phyloP scores from a whole-genome alignment of 345 rosid species.

The Gossypium bickii region DNA sequence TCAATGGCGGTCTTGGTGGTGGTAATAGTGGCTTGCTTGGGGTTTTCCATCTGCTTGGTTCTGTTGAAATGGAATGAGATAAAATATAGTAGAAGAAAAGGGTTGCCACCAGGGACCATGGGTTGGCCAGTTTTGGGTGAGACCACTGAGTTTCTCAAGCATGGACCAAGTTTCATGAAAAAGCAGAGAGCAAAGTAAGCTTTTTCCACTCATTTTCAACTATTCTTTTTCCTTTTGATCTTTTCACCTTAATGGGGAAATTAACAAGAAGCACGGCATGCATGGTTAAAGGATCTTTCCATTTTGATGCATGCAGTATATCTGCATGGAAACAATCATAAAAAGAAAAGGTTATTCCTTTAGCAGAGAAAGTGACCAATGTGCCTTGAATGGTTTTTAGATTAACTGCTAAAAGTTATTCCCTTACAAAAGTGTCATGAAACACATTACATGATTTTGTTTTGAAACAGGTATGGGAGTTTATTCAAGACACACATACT shows the following conservation, averaged over 20 bases:
- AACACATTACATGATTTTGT: not conserved
- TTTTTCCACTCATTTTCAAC: not conserved
- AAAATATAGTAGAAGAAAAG: constrained; percentile 42
- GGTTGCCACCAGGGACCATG: constrained; percentile 87
- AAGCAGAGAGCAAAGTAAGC: constrained; percentile 57
- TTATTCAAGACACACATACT: constrained; percentile 77
- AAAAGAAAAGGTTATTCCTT: no score
- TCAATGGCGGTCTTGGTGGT: constrained; percentile 25
- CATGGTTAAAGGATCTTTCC: constrained; percentile 5
- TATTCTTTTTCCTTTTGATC: not conserved
- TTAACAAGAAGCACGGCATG: not conserved
- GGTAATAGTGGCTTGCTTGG: constrained; percentile 15
- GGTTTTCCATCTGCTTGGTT: constrained; percentile 47
- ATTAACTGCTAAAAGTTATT: no score
- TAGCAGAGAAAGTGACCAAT: not conserved
- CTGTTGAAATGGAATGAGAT: constrained; percentile 69
- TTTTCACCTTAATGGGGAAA: not conserved
- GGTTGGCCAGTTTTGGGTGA: constrained; percentile 91
- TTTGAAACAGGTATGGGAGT: constrained; percentile 55
- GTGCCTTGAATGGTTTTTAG: not conserved
- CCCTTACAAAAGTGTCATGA: not conserved
- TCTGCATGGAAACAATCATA: constrained; percentile 3
- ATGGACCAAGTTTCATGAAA: constrained; percentile 79
- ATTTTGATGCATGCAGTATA: not conserved
- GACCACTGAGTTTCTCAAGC: constrained; percentile 69